These are phyloP conservation scores for Neurospora sp. DNA, from an alignment of 495 filamentous ascomycete genomes.

Conservation along the genomic window DNA sequence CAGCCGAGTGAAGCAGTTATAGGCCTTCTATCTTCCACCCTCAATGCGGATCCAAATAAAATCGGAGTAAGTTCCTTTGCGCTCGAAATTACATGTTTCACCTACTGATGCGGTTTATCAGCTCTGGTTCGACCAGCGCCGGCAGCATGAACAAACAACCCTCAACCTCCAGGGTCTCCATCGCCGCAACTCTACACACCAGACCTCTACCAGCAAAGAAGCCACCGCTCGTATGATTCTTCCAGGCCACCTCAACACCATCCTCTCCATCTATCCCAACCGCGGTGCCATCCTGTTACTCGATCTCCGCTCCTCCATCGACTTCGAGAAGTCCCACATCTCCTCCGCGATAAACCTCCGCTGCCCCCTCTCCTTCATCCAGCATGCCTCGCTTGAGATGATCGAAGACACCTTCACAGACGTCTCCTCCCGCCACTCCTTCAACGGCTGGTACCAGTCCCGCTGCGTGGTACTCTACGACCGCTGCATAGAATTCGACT, in stretches of 20 bases:
- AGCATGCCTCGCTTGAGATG: slow-evolving; percentile 34
- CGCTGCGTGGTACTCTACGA: slow-evolving; percentile 42
- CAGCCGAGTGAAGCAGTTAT: slow-evolving; percentile 26
- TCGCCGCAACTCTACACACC: slow-evolving; percentile 11
- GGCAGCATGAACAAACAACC: slow-evolving; percentile 28
- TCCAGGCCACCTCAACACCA: slow-evolving; percentile 34
- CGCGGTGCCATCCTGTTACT: slow-evolving; percentile 31
- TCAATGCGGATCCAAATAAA: slow-evolving; percentile 28
- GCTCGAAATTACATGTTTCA: neutral
- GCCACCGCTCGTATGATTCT: slow-evolving; percentile 32
- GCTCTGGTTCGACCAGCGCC: slow-evolving; percentile 37
- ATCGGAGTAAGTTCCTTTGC: slow-evolving; percentile 13
- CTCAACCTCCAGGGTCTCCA: slow-evolving; percentile 29
- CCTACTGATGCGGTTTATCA: slow-evolving; percentile 4
- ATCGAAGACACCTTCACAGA: slow-evolving; percentile 38
- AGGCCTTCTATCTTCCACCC: slow-evolving; percentile 32
- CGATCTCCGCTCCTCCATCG: slow-evolving; percentile 30
- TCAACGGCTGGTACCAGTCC: slow-evolving; percentile 33
- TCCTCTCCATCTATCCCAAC: slow-evolving; percentile 33
- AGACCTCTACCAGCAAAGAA: slow-evolving; percentile 13
- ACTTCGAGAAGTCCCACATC: slow-evolving; percentile 38
- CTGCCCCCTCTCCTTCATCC: slow-evolving; percentile 31
- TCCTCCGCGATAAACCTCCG: slow-evolving; percentile 38
- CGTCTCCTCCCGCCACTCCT: slow-evolving; percentile 31
- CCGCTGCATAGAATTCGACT: slow-evolving; percentile 31